Percentiles rank a stretch among this genome's conserved stretches.
Evolutionary conservation across 345 rosid genomes (phyloP).

Genomic region (Citropsis articulata): DNA sequence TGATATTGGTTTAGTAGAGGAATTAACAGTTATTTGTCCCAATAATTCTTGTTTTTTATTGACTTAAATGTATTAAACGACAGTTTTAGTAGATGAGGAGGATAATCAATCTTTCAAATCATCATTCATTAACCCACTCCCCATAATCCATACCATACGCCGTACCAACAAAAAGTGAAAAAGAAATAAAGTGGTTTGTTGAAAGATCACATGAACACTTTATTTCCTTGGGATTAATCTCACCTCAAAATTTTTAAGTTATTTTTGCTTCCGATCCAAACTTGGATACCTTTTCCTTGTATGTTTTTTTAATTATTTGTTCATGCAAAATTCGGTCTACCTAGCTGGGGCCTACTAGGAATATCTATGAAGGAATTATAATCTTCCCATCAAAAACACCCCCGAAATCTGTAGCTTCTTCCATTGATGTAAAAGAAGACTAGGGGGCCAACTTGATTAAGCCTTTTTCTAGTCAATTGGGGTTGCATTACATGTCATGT

Average conservation of each 20-base stretch:
- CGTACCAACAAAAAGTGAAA: too few species aligned
- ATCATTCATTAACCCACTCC: background rate
- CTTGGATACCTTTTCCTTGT: background rate
- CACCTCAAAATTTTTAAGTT: background rate
- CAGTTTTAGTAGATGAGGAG: background rate
- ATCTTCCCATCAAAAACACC: background rate
- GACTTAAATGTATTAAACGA: background rate
- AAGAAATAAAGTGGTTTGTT: too few species aligned
- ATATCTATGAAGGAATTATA: background rate
- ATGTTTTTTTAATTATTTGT: background rate
- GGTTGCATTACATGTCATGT: background rate
- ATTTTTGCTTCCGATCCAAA: background rate
- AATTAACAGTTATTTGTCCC: background rate
- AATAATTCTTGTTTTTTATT: background rate
- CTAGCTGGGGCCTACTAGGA: background rate
- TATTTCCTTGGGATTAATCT: too few species aligned
- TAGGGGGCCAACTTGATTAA: background rate
- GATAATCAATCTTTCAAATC: background rate
- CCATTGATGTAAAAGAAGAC: background rate
- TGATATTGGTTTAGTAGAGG: background rate
- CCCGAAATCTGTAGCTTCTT: background rate
- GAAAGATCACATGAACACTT: too few species aligned
- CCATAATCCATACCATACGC: background rate
- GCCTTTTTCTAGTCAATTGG: background rate
- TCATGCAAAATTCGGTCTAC: background rate